A percentile compares a stretch with the other conserved stretches of the same genome.
phyloP scores from a whole-genome alignment of 768 basidiomycete genomes.

The Hortiboletus campestris region DNA sequence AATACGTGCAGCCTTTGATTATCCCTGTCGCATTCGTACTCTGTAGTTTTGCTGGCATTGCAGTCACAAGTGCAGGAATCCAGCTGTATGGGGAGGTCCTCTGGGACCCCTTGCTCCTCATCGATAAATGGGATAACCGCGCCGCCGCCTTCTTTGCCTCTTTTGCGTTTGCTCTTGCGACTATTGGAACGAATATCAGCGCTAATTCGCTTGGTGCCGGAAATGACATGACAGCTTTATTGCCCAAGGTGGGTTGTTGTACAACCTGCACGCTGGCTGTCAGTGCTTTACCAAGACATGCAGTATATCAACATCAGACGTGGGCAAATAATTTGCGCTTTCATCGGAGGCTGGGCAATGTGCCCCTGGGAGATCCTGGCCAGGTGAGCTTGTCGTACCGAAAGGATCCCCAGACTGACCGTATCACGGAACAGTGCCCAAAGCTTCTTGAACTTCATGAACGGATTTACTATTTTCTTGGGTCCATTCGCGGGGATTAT shows the following conservation, averaged over 20 bases:
- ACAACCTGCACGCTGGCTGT: not conserved
- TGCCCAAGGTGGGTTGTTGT: slow-evolving; percentile 54
- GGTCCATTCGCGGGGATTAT: slow-evolving; percentile 83
- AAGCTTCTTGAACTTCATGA: slow-evolving; percentile 75
- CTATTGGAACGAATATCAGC: slow-evolving; percentile 45
- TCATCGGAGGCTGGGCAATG: slow-evolving; percentile 83
- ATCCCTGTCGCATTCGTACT: slow-evolving; percentile 79
- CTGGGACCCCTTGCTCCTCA: slow-evolving; percentile 70
- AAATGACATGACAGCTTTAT: slow-evolving; percentile 80
- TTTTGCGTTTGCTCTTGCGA: slow-evolving; percentile 55
- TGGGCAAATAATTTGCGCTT: slow-evolving; percentile 74
- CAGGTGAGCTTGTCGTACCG: slow-evolving; percentile 21
- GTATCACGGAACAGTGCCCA: slow-evolving; percentile 38
- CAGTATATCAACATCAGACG: slow-evolving; percentile 67
- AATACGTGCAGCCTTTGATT: slow-evolving; percentile 71
- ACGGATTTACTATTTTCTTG: slow-evolving; percentile 82
- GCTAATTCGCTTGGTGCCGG: slow-evolving; percentile 70
- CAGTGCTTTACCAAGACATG: not conserved
- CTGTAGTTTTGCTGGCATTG: slow-evolving; percentile 76
- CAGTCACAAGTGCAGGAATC: slow-evolving; percentile 75
- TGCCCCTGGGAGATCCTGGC: slow-evolving; percentile 85
- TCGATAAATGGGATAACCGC: slow-evolving; percentile 82
- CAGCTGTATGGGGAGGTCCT: slow-evolving; percentile 44
- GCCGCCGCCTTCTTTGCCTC: slow-evolving; percentile 83
- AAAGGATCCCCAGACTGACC: not conserved